Evolutionary conservation across 225 moss, liverwort and hornwort species (phyloP).

Genomic region (Anthoceros angustus): DNA sequence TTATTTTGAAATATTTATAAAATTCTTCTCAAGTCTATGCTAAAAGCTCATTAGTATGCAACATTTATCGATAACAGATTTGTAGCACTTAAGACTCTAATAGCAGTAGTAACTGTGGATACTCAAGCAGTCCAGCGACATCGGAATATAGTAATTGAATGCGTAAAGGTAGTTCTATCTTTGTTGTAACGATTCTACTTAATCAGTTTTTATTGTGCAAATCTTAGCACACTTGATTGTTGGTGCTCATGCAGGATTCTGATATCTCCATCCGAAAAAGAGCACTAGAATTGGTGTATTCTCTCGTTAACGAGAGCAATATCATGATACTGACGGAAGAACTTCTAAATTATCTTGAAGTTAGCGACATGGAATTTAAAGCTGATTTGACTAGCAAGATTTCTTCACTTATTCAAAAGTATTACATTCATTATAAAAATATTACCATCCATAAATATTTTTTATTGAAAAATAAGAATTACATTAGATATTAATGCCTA

Average conservation of each 20-base stretch:
- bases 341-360: constrained; percentile 76
- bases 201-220: neutral
- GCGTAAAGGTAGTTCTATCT: constrained; percentile 49
- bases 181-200: neutral
- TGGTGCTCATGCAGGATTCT: constrained; percentile 46
- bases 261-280: constrained; percentile 83
- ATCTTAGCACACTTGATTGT: neutral
- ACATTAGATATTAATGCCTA: neutral
- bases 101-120: constrained; percentile 74
- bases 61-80: constrained; percentile 26
- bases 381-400: constrained; percentile 65
- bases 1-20: too few species aligned
- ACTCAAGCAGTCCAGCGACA: constrained; percentile 91
- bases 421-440: constrained; percentile 5
- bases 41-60: neutral
- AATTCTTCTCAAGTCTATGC: neutral
- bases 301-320: constrained; percentile 66
- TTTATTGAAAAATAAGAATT: neutral
- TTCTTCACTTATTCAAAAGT: constrained; percentile 69
- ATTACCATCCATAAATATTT: neutral
- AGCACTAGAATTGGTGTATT: constrained; percentile 76
- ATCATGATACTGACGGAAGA: constrained; percentile 68
- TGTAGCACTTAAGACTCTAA: constrained; percentile 86
- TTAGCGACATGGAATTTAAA: constrained; percentile 80
- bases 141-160: constrained; percentile 62